These are phyloP conservation scores for Sporobolomyces pararoseus DNA, from an alignment of 768 basidiomycete genomes.

Conservation along the genomic window DNA sequence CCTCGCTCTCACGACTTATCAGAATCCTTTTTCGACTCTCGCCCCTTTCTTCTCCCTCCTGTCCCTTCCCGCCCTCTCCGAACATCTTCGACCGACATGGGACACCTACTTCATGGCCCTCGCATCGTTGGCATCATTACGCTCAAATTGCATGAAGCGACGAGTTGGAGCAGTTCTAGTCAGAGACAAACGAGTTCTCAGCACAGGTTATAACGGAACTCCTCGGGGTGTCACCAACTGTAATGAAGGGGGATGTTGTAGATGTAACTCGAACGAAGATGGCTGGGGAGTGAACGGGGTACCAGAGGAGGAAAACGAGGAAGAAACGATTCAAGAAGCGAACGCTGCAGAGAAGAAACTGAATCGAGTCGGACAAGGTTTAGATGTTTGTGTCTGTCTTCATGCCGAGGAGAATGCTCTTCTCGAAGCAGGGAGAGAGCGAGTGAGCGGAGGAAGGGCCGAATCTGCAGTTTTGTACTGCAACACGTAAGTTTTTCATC, in stretches of 20 bases:
- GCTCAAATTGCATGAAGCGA: slow-evolving; percentile 53
- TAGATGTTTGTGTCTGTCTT: slow-evolving; percentile 82
- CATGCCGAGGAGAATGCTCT: slow-evolving; percentile 98
- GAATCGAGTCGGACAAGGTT: slow-evolving; percentile 44
- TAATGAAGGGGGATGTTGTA: slow-evolving; percentile 79
- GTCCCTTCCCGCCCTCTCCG: slow-evolving; percentile 14
- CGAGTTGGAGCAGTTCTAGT: slow-evolving; percentile 94
- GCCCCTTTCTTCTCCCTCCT: slow-evolving; percentile 17
- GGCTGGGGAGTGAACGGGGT: slow-evolving; percentile 33
- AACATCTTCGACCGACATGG: slow-evolving; percentile 40
- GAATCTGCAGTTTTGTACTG: slow-evolving; percentile 78
- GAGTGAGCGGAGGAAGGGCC: slow-evolving; percentile 62
- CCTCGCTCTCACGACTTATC: slow-evolving; percentile 60
- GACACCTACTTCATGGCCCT: slow-evolving; percentile 43
- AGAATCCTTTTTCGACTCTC: slow-evolving; percentile 39
- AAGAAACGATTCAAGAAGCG: neutral
- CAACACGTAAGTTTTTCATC: slow-evolving; percentile 71
- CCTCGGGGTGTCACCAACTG: slow-evolving; percentile 86
- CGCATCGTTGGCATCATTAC: slow-evolving; percentile 27
- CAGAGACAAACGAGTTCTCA: slow-evolving; percentile 56
- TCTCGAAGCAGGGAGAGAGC: slow-evolving; percentile 84
- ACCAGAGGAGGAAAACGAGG: slow-evolving; percentile 51
- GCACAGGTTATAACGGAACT: slow-evolving; percentile 76
- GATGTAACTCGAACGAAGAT: slow-evolving; percentile 63
- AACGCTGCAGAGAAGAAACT: neutral